Conservation (phyloP, 768 basidiomycete genomes). For the Phaeotremella fagi region DNA sequence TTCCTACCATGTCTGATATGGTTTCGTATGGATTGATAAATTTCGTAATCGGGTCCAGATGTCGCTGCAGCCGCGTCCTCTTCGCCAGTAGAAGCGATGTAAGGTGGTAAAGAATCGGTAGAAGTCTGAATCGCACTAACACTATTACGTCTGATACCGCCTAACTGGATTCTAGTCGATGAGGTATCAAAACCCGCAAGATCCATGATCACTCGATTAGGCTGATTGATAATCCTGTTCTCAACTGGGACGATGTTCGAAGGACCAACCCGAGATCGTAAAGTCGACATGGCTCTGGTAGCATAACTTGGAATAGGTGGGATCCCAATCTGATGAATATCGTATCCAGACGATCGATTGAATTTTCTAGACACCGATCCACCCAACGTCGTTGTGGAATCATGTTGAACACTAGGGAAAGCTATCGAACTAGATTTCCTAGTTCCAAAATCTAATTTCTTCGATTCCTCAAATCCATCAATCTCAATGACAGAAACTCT, state of each 20-base stretch:
- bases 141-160: constrained; percentile 18
- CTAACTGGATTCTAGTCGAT: constrained; percentile 5
- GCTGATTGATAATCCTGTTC: constrained; percentile 13
- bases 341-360: constrained; percentile 10
- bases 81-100: background rate
- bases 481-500: no score
- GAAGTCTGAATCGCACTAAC: constrained; percentile 11
- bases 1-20: background rate
- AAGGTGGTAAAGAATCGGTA: background rate
- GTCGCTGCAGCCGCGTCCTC: constrained; percentile 3
- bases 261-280: background rate
- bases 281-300: background rate
- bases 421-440: constrained; percentile 26
- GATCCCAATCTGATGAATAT: constrained; percentile 27
- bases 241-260: constrained; percentile 1
- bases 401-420: constrained; percentile 16
- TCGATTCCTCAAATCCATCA: no score
- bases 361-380: background rate
- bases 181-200: constrained; percentile 30
- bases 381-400: background rate
- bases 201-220: constrained; percentile 35
- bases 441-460: no score
- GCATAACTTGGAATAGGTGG: no score
- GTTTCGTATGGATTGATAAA: constrained; percentile 6
- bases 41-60: background rate